phyloP scores from a whole-genome alignment of 2,329 filamentous ascomycete genomes.

The Fusarium proliferatum region DNA sequence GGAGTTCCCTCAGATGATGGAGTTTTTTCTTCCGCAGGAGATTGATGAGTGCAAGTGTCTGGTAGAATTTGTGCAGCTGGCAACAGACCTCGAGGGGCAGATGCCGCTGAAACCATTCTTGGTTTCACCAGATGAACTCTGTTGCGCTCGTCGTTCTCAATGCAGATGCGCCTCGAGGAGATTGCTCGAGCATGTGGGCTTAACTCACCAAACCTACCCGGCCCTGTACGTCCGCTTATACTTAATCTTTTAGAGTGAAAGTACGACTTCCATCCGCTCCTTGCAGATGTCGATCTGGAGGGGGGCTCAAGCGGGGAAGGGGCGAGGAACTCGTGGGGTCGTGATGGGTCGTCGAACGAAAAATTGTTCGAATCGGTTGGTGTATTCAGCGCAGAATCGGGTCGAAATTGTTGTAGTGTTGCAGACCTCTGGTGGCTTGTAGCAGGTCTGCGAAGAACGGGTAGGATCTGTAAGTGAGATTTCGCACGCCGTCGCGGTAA shows the following conservation, averaged over 20 bases:
- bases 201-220: constrained; percentile 45
- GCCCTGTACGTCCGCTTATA: constrained; percentile 35
- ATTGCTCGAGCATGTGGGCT: constrained; percentile 39
- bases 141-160: constrained; percentile 38
- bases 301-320: constrained; percentile 41
- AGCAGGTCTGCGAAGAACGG: constrained; percentile 76
- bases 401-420: constrained; percentile 69
- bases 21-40: constrained; percentile 10
- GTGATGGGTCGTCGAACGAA: constrained; percentile 51
- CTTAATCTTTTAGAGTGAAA: constrained; percentile 60
- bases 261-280: constrained; percentile 64
- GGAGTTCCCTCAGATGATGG: constrained; percentile 54
- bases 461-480: constrained; percentile 72
- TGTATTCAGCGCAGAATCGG: constrained; percentile 44
- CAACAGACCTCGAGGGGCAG: constrained; percentile 37
- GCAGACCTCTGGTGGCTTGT: constrained; percentile 83
- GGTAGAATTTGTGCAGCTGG: constrained; percentile 42
- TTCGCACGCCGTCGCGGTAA: constrained; percentile 62
- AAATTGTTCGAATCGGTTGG: constrained; percentile 45
- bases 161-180: constrained; percentile 45
- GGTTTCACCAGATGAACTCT: constrained; percentile 52
- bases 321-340: constrained; percentile 46
- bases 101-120: constrained; percentile 49
- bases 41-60: constrained; percentile 20
- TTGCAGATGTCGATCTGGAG: constrained; percentile 28